Evolutionary conservation across 305 asterid genomes (phyloP).

Genomic region (Salvia sclarea): DNA sequence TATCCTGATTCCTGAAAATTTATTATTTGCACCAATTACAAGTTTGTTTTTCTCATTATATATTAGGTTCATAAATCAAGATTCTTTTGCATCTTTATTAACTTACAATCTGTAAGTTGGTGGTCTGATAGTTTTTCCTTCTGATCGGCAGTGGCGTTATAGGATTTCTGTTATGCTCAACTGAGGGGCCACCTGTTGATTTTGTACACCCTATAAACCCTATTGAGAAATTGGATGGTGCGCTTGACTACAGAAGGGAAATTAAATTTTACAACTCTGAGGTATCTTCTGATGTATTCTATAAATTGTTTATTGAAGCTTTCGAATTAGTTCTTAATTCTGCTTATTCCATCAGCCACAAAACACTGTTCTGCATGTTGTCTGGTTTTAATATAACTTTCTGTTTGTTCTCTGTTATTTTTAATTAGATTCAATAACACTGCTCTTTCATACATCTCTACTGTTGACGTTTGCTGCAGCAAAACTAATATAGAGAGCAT

Average conservation of each 20-base stretch:
- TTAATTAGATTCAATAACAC: not conserved
- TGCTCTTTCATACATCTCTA: not conserved
- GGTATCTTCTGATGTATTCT: slow-evolving; percentile 46
- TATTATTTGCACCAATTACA: not conserved
- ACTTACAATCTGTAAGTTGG: not conserved
- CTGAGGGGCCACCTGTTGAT: slow-evolving; percentile 84
- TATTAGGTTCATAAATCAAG: not conserved
- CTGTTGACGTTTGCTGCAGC: not conserved
- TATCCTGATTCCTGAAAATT: not conserved
- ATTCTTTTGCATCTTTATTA: not conserved
- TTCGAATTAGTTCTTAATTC: not conserved
- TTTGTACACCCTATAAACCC: slow-evolving; percentile 87
- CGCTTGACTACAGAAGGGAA: slow-evolving; percentile 58
- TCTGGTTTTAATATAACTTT: not conserved
- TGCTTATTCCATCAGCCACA: not conserved
- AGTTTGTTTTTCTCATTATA: not conserved
- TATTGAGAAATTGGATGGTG: slow-evolving; percentile 81
- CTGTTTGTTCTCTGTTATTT: not conserved
- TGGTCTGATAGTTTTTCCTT: slow-evolving; percentile 15
- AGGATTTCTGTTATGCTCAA: slow-evolving; percentile 84
- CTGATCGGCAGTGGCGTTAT: slow-evolving; percentile 69
- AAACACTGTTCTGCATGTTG: not conserved
- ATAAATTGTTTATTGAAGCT: not conserved
- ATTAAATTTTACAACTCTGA: slow-evolving; percentile 84
- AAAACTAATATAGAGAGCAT: not conserved